phyloP scores from a whole-genome alignment of 1,139 yeast genomes.

The Scheffersomyces stambukii region DNA sequence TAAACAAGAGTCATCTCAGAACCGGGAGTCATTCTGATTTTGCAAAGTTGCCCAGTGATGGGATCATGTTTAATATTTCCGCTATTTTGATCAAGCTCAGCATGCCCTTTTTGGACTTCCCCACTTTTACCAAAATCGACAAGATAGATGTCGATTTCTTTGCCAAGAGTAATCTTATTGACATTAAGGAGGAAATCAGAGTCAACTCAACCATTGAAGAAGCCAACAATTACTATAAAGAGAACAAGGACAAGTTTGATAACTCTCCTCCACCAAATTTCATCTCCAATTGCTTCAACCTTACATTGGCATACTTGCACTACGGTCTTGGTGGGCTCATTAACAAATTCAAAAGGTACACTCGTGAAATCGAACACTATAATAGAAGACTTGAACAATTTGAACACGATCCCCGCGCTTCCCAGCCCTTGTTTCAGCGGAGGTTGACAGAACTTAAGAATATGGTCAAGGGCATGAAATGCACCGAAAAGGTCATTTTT shows the following conservation, averaged over 20 bases:
- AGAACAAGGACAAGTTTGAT: constrained; percentile 13
- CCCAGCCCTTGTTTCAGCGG: constrained; percentile 23
- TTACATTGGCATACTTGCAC: constrained; percentile 75
- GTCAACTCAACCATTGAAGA: constrained; percentile 72
- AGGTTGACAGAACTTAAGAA: constrained; percentile 47
- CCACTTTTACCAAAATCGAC: constrained; percentile 58
- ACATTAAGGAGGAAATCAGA: constrained; percentile 77
- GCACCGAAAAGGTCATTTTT: constrained; percentile 50
- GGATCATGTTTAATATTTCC: constrained; percentile 76
- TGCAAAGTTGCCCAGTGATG: constrained; percentile 67
- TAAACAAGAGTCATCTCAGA: constrained; percentile 80
- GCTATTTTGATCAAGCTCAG: constrained; percentile 66
- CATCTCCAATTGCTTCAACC: constrained; percentile 81
- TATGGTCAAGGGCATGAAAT: constrained; percentile 33
- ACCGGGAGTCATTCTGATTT: constrained; percentile 82
- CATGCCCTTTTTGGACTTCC: constrained; percentile 76
- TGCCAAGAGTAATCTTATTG: constrained; percentile 50
- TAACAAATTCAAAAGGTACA: constrained; percentile 53
- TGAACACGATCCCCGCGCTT: constrained; percentile 31
- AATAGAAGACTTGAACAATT: constrained; percentile 49
- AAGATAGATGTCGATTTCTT: constrained; percentile 69
- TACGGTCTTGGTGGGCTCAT: constrained; percentile 85
- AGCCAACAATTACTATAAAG: constrained; percentile 50
- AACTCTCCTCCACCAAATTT: constrained; percentile 53
- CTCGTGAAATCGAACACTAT: constrained; percentile 48